Evolutionary conservation across 2,329 filamentous ascomycete genomes (phyloP), one percentile per base, ranked within the genome.

Genomic region (Xenosphaeropsis pyriputrescens): DNA sequence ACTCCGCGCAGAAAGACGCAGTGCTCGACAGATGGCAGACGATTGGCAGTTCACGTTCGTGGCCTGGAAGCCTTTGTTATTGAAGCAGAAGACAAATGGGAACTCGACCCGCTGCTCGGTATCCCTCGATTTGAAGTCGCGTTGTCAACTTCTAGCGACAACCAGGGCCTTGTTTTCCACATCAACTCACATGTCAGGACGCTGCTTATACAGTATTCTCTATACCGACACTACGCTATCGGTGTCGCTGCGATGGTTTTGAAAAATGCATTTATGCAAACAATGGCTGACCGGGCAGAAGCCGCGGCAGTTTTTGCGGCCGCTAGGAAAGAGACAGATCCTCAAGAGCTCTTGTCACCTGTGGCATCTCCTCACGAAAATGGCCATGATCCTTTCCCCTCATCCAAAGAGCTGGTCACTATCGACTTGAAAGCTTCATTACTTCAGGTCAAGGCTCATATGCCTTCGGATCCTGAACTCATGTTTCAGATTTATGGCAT

Each of bases 51-150:
- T 18, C 83, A 93, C 52, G 72, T 83, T 29, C 76, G 83, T 43
- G 85, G 85, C 0, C 65, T 98, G 4, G 91, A 96, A 56, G 85
- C 80, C 0, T 89, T 91, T 49, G 82, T 96, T 35, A 79, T 96
- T 35, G 91, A 98, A 55, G 82, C 81, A 0, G 71, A 80, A 2
- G 85, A 95, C 43, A 81, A 76, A 44, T 80, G 86, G 57, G 86
- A 95, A 54, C 64, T 75, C 3, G 85, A 95, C 40, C 79, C 88
- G 1, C 96, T 95, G 53, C 57, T 96, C 45, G 82, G 75, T 31
- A 65, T 98, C 41, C 91, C 93, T 18, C 75, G 80, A 26, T 85
- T 93, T 47, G 91, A 98, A 54, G 66, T 95, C 18, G 80, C 84
- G 1, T 71, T 96, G 39, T 85, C 80, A 18, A 93, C 91, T 0